Conservation (phyloP, 257 asterid genomes). For the Solanum microdontum region DNA sequence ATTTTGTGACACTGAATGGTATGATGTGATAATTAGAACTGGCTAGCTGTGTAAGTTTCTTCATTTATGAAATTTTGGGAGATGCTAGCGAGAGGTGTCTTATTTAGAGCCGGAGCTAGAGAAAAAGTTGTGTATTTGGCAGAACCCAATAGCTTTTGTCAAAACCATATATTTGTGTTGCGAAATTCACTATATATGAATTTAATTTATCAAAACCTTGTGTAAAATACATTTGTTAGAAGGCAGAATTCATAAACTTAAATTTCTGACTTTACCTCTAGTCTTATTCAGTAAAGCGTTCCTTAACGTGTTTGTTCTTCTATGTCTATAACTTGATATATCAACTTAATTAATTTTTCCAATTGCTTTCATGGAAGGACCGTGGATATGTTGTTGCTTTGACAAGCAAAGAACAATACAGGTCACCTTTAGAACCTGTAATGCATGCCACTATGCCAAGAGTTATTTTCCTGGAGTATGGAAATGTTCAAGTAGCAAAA, state of each 20-base stretch:
- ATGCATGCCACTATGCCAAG: conserved; percentile 53
- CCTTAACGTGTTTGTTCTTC: background rate
- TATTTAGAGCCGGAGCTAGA: background rate
- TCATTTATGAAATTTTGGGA: background rate
- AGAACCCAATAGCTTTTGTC: background rate
- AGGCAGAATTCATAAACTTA: background rate
- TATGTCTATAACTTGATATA: background rate
- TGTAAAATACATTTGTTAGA: background rate
- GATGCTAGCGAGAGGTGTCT: background rate
- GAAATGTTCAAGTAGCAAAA: conserved; percentile 50
- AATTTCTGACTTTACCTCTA: background rate
- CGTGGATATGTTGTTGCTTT: conserved; percentile 81
- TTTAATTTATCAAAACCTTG: background rate
- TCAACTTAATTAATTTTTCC: conserved; percentile 26
- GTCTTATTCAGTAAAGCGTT: background rate
- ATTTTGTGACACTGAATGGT: too few species aligned
- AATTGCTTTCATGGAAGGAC: conserved; percentile 90
- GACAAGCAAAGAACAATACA: conserved; percentile 77
- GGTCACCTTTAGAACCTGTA: conserved; percentile 78
- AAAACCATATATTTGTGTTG: background rate
- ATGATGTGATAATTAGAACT: too few species aligned
- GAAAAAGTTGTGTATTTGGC: background rate
- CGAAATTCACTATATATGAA: background rate
- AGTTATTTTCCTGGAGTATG: conserved; percentile 70
- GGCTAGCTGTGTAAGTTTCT: background rate